These are phyloP conservation scores for Ceratocystis smalleyi DNA, from an alignment of 2,329 filamentous ascomycete genomes.

Conservation along the genomic window DNA sequence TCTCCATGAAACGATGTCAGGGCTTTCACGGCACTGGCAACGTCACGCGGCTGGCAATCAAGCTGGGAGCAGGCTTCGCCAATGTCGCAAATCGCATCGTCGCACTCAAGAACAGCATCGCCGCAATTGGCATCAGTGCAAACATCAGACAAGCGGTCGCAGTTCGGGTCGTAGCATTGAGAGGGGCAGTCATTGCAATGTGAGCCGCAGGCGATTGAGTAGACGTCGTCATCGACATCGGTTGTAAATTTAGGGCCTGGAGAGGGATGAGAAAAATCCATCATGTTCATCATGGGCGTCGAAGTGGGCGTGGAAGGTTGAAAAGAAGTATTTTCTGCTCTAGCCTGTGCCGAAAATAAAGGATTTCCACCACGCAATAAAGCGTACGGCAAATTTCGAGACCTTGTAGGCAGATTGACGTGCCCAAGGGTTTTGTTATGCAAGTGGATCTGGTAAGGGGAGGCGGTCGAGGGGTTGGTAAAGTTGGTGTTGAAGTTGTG, in stretches of 20 bases:
- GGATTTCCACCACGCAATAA: constrained; percentile 1
- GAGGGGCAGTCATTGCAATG: constrained; percentile 25
- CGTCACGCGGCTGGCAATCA: constrained; percentile 13
- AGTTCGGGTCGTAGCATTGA: constrained; percentile 26
- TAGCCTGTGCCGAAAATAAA: not conserved
- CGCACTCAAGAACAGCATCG: constrained; percentile 15
- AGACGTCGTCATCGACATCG: constrained; percentile 21
- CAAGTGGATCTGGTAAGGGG: constrained; percentile 1
- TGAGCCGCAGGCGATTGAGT: constrained; percentile 25
- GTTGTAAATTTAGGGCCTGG: not conserved
- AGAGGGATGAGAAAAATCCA: not conserved
- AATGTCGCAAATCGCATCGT: constrained; percentile 18
- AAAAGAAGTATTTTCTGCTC: not conserved
- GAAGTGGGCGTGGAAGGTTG: not conserved
- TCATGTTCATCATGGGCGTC: constrained; percentile 1
- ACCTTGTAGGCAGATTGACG: not conserved
- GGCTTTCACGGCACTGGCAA: constrained; percentile 22
- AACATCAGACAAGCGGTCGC: constrained; percentile 24
- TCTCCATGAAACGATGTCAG: constrained; percentile 22
- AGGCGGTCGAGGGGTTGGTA: not conserved
- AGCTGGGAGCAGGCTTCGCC: constrained; percentile 13
- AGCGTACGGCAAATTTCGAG: not conserved
- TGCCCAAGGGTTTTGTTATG: constrained; percentile 3
- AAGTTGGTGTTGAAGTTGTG: constrained; percentile 1
- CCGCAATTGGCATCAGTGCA: constrained; percentile 28